These are phyloP conservation scores for Phytopythium sindhum DNA, from an alignment of 352 stramenopile species.

Conservation along the genomic window DNA sequence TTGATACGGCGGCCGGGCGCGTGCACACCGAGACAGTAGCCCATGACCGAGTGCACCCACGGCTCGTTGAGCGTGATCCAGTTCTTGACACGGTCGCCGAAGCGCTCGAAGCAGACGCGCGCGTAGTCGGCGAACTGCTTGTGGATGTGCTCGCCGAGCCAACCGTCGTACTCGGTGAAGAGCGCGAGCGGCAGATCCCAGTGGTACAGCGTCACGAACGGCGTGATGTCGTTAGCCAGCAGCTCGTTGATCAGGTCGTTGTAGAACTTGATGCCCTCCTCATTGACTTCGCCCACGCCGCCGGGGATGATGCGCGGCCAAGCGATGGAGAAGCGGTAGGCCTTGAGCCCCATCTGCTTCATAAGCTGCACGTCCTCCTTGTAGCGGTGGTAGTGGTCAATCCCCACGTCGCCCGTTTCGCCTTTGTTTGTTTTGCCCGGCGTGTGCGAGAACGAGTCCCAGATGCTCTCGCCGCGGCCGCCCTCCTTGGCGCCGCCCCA, in stretches of 20 bases:
- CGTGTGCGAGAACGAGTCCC: constrained; percentile 85
- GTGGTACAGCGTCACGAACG: constrained; percentile 94
- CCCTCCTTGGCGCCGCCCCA: constrained; percentile 83
- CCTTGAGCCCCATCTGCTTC: constrained; percentile 85
- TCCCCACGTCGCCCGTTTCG: constrained; percentile 83
- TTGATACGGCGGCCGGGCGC: constrained; percentile 63
- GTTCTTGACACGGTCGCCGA: constrained; percentile 90
- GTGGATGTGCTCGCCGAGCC: constrained; percentile 36
- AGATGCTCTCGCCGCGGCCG: constrained; percentile 83
- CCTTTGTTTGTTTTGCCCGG: constrained; percentile 60
- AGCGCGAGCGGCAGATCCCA: constrained; percentile 92
- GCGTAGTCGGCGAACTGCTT: constrained; percentile 85
- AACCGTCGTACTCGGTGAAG: constrained; percentile 80
- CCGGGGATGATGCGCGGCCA: constrained; percentile 92
- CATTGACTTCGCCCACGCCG: constrained; percentile 75
- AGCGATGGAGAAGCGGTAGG: constrained; percentile 90
- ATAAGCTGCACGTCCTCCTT: constrained; percentile 91
- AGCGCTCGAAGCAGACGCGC: constrained; percentile 87
- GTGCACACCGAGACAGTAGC: constrained; percentile 83
- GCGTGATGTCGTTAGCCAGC: constrained; percentile 80
- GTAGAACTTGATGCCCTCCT: constrained; percentile 89
- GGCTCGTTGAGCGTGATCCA: constrained; percentile 95
- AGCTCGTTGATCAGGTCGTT: constrained; percentile 87
- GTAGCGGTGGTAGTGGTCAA: constrained; percentile 90
- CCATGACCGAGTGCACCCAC: constrained; percentile 82